These are phyloP conservation scores for Penicillium maclennaniae DNA, from an alignment of 495 filamentous ascomycete genomes.

Conservation along the genomic window DNA sequence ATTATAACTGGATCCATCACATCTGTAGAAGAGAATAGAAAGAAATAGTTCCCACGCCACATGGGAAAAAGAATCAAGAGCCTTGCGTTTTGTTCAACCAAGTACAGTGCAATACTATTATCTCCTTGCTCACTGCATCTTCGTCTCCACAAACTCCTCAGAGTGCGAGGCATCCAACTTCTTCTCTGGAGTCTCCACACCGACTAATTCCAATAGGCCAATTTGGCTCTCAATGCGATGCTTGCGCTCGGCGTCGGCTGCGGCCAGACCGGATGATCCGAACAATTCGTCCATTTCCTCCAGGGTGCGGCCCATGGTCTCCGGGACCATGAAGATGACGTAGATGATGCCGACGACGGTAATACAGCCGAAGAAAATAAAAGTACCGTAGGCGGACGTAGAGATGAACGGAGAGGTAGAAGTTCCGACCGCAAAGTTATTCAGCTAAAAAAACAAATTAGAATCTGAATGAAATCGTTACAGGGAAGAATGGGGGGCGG, in stretches of 20 bases:
- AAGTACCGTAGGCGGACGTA: constrained; percentile 35
- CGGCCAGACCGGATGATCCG: constrained; percentile 33
- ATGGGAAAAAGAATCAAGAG: background rate
- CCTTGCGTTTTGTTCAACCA: background rate
- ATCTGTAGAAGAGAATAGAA: background rate
- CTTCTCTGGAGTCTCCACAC: constrained; percentile 21
- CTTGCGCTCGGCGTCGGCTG: constrained; percentile 29
- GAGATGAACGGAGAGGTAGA: constrained; percentile 37
- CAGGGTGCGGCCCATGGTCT: constrained; percentile 54
- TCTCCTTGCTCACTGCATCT: constrained; percentile 2
- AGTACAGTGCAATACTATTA: background rate
- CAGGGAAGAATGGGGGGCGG: background rate
- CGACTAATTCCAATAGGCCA: constrained; percentile 29
- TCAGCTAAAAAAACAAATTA: constrained; percentile 40
- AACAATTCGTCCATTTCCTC: constrained; percentile 57
- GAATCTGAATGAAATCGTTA: no score
- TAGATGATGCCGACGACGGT: constrained; percentile 47
- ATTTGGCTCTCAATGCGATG: constrained; percentile 33
- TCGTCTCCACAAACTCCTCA: constrained; percentile 7
- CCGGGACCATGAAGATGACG: constrained; percentile 51
- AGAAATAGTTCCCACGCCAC: background rate
- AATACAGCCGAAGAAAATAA: constrained; percentile 46
- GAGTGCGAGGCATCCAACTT: constrained; percentile 1
- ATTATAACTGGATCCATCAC: background rate
- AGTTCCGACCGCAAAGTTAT: constrained; percentile 44